Conservation (phyloP, 306 rosid genomes). For the Vachellia collinsii region DNA sequence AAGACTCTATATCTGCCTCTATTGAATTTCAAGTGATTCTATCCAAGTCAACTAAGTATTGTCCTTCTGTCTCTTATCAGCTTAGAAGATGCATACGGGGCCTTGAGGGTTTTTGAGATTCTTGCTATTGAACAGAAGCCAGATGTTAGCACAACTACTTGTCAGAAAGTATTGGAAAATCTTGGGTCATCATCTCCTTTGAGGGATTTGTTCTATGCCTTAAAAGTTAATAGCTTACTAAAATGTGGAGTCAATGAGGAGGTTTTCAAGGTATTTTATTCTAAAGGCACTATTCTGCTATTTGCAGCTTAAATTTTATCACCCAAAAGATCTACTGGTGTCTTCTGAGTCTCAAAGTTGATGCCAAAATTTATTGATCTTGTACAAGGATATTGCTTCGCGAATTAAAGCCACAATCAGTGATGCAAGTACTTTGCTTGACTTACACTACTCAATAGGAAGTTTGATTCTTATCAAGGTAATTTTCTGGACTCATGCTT, state of each 20-base stretch:
- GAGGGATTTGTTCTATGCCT: conserved; percentile 76
- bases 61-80: conserved; percentile 43
- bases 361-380: conserved; percentile 32
- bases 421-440: conserved; percentile 75
- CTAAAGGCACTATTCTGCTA: conserved; percentile 23
- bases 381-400: conserved; percentile 64
- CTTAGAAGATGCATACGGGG: conserved; percentile 78
- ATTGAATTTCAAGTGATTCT: neutral
- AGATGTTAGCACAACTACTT: conserved; percentile 49
- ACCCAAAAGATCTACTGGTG: conserved; percentile 9
- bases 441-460: conserved; percentile 74
- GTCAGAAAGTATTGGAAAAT: conserved; percentile 64
- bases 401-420: conserved; percentile 58
- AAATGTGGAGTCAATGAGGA: conserved; percentile 65
- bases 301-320: conserved; percentile 28
- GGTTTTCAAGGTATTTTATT: conserved; percentile 61
- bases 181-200: conserved; percentile 57
- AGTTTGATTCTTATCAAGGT: conserved; percentile 86
- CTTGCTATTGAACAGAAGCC: conserved; percentile 68
- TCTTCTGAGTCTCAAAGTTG: conserved; percentile 23
- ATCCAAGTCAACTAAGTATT: conserved; percentile 14
- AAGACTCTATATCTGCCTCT: neutral
- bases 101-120: conserved; percentile 74
- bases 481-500: conserved; percentile 19
- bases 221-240: conserved; percentile 68